These are phyloP conservation scores for Papilionanthe hybrid DNA, from an alignment of 116 monocot species.

Conservation along the genomic window DNA sequence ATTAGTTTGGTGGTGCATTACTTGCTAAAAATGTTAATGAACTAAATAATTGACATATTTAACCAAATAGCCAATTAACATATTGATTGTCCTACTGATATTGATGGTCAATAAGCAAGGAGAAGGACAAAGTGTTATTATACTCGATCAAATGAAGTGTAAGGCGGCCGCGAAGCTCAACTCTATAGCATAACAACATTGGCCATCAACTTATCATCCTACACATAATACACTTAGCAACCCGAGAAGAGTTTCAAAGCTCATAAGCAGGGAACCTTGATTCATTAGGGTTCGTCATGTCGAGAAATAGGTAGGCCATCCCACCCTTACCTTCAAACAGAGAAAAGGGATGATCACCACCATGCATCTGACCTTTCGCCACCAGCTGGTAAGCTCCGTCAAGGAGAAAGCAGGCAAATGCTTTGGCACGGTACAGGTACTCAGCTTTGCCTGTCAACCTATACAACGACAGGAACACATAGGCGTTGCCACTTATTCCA, in stretches of 20 bases:
- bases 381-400: slow-evolving; percentile 56
- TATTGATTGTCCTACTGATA: no score
- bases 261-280: slow-evolving; percentile 88
- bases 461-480: slow-evolving; percentile 76
- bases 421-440: slow-evolving; percentile 66
- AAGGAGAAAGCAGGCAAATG: slow-evolving; percentile 69
- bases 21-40: no score
- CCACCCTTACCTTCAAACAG: slow-evolving; percentile 88
- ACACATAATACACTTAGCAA: no score
- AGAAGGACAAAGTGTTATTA: no score
- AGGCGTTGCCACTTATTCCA: slow-evolving; percentile 79
- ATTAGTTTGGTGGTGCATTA: no score
- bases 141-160: no score
- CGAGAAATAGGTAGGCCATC: slow-evolving; percentile 72
- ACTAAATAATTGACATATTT: no score
- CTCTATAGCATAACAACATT: no score
- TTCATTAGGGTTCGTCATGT: slow-evolving; percentile 61
- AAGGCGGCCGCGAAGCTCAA: no score
- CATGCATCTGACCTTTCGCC: slow-evolving; percentile 56
- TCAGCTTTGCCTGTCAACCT: slow-evolving; percentile 46
- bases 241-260: slow-evolving; percentile 24
- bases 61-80: no score
- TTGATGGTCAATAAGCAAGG: no score
- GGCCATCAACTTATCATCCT: no score
- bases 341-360: slow-evolving; percentile 73